Conservation (phyloP, 306 rosid species). For the Trifolium dubium region DNA sequence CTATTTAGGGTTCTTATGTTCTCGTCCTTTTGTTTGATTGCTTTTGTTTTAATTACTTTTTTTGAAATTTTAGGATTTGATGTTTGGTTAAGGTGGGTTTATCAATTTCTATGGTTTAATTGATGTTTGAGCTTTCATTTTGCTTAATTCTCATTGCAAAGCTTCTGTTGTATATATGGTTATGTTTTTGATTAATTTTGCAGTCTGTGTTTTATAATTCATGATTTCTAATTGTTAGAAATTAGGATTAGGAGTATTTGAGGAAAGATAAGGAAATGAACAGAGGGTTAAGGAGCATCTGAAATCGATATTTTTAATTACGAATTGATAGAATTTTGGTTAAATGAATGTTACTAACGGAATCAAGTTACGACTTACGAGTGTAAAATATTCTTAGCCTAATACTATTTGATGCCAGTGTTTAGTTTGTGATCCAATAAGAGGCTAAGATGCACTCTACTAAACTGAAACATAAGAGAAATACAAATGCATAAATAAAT, state of each 20-base stretch:
- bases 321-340: not conserved
- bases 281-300: not conserved
- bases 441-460: not conserved
- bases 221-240: not conserved
- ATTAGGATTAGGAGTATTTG: not conserved
- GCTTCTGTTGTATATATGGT: not conserved
- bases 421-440: not conserved
- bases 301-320: not conserved
- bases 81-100: conserved; percentile 14
- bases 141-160: conserved; percentile 5
- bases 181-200: conserved; percentile 8
- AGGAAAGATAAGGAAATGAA: not conserved
- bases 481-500: not conserved
- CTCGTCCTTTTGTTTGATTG: too few species aligned
- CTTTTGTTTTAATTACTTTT: too few species aligned
- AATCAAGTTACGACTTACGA: too few species aligned
- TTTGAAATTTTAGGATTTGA: not conserved
- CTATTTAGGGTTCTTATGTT: too few species aligned
- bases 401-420: too few species aligned
- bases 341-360: not conserved
- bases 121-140: conserved; percentile 16
- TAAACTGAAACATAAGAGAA: not conserved
- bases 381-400: too few species aligned
- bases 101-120: conserved; percentile 28
- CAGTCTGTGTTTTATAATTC: conserved; percentile 2